A percentile compares a stretch with the other conserved stretches of the same genome.
These are phyloP conservation scores for Blepharisma undulans DNA, from an alignment of 169 alveolate species.

Conservation along the genomic window DNA sequence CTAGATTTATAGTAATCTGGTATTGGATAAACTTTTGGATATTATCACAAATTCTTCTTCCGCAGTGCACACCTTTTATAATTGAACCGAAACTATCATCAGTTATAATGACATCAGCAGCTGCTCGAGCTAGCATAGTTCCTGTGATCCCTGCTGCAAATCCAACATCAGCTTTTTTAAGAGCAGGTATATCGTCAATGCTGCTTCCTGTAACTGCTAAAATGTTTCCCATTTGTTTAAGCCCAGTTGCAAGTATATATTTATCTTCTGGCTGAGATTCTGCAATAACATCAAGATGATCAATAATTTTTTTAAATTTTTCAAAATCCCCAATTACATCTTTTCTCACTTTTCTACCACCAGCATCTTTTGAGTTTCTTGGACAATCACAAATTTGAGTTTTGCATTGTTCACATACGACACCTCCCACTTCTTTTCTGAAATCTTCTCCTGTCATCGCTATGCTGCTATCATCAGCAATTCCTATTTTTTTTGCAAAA, in stretches of 20 bases:
- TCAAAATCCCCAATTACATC: constrained; percentile 80
- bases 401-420: constrained; percentile 71
- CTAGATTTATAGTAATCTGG: constrained; percentile 88
- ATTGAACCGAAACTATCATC: constrained; percentile 90
- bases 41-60: constrained; percentile 89
- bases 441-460: constrained; percentile 64
- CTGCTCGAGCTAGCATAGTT: constrained; percentile 91
- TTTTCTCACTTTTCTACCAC: constrained; percentile 58
- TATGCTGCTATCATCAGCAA: constrained; percentile 62
- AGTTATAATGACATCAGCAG: constrained; percentile 88
- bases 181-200: constrained; percentile 94
- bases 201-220: constrained; percentile 96
- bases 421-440: constrained; percentile 67
- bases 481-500: constrained; percentile 86
- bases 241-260: constrained; percentile 70
- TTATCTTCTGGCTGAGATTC: constrained; percentile 92
- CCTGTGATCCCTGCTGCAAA: constrained; percentile 94
- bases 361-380: constrained; percentile 56
- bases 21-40: constrained; percentile 89
- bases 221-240: constrained; percentile 75
- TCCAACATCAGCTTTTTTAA: constrained; percentile 92
- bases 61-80: constrained; percentile 89
- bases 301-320: constrained; percentile 60
- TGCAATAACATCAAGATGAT: constrained; percentile 85
- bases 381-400: constrained; percentile 67